These are phyloP conservation scores for Fomitopsis palustris DNA, from an alignment of 1,284 basidiomycete species.

Conservation along the genomic window DNA sequence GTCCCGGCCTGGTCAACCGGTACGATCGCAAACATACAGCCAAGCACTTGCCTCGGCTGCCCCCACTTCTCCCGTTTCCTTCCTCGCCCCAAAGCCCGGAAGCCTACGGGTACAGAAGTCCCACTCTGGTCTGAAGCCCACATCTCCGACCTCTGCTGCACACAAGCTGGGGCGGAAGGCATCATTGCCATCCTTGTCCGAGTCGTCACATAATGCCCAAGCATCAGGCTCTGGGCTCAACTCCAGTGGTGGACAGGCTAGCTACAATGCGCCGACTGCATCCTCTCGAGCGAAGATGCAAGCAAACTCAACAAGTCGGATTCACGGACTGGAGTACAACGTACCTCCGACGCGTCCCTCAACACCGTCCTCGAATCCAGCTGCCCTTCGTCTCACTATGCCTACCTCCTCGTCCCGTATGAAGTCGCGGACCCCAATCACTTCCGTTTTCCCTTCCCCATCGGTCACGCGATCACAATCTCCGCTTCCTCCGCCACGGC, in stretches of 20 bases:
- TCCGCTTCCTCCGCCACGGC: conserved; percentile 54
- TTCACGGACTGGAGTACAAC: conserved; percentile 54
- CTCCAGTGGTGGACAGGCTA: conserved; percentile 30
- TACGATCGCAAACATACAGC: conserved; percentile 54
- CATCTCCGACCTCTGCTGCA: conserved; percentile 57
- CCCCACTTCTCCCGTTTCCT: conserved; percentile 44
- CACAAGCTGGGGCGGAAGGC: conserved; percentile 69
- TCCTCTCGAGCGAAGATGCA: conserved; percentile 74
- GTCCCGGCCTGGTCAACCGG: conserved; percentile 42
- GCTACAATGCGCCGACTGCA: conserved; percentile 75
- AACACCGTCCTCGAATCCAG: conserved; percentile 72
- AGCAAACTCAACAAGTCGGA: conserved; percentile 52
- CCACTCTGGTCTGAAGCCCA: conserved; percentile 71
- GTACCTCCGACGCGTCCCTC: conserved; percentile 75
- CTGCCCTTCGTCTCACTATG: conserved; percentile 79
- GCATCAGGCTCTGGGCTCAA: conserved; percentile 49
- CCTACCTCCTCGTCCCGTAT: conserved; percentile 67
- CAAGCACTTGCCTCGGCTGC: conserved; percentile 51
- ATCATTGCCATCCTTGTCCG: conserved; percentile 70
- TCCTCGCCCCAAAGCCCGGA: conserved; percentile 63
- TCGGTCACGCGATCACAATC: conserved; percentile 46
- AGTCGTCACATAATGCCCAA: conserved; percentile 47
- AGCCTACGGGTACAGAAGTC: conserved; percentile 79
- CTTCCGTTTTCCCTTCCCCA: conserved; percentile 61
- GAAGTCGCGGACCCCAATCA: conserved; percentile 70